phyloP scores from a whole-genome alignment of 1,284 basidiomycete species.

The Serendipita sp. region DNA sequence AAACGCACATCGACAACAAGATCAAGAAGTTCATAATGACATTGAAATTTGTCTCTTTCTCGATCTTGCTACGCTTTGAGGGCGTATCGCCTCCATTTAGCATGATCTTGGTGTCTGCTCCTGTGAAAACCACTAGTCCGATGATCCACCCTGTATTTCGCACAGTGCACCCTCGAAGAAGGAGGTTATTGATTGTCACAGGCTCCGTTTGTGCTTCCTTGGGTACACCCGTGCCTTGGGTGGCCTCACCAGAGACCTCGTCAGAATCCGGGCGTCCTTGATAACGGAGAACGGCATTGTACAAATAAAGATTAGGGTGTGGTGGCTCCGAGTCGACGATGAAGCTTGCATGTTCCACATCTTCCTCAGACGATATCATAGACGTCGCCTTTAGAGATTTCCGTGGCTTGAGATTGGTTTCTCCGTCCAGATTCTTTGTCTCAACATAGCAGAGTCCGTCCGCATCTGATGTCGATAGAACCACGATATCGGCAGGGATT shows the following conservation, averaged over 20 bases:
- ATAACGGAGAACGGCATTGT: constrained; percentile 77
- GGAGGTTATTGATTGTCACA: constrained; percentile 80
- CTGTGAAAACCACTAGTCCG: constrained; percentile 88
- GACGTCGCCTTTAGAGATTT: constrained; percentile 67
- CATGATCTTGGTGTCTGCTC: constrained; percentile 96
- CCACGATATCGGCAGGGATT: constrained; percentile 87
- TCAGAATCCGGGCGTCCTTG: constrained; percentile 28
- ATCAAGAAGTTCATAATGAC: constrained; percentile 88
- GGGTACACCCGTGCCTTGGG: not conserved
- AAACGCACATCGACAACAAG: constrained; percentile 63
- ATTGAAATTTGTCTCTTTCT: constrained; percentile 98
- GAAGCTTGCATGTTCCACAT: constrained; percentile 77
- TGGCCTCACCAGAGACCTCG: constrained; percentile 32
- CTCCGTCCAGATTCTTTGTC: constrained; percentile 93
- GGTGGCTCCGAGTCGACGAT: constrained; percentile 86
- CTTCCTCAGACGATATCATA: constrained; percentile 73
- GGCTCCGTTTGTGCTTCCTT: constrained; percentile 24
- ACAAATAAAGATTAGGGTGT: constrained; percentile 84
- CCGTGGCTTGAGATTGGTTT: constrained; percentile 89
- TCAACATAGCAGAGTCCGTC: constrained; percentile 81
- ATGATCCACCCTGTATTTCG: constrained; percentile 93
- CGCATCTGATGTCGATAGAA: constrained; percentile 71
- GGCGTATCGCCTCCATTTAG: constrained; percentile 86
- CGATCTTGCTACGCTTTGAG: constrained; percentile 90
- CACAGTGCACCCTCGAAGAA: constrained; percentile 85